Percentiles rank a stretch among this genome's conserved stretches.
These are phyloP conservation scores for Pseudogymnoascus sp. DNA, from an alignment of 2,329 filamentous ascomycete genomes.

Conservation along the genomic window DNA sequence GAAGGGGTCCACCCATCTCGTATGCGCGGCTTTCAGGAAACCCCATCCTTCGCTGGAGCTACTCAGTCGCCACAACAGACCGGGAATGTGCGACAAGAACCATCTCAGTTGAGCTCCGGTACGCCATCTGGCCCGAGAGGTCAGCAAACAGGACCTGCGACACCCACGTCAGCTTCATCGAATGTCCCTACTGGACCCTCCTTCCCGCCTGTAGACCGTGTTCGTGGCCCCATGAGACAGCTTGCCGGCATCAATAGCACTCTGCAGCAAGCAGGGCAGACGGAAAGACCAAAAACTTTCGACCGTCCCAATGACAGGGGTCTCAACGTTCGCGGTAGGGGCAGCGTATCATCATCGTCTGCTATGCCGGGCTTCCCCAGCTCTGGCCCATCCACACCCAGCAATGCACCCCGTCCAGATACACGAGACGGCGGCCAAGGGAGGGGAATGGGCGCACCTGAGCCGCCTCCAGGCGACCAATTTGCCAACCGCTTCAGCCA, in stretches of 20 bases:
- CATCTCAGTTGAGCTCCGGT: slow-evolving; percentile 20
- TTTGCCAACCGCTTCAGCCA: neutral
- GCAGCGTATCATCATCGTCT: slow-evolving; percentile 28
- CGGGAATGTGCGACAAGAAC: slow-evolving; percentile 2
- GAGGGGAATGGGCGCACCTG: slow-evolving; percentile 20
- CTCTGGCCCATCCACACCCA: slow-evolving; percentile 42
- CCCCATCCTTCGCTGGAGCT: slow-evolving; percentile 20
- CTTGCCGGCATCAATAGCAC: slow-evolving; percentile 52
- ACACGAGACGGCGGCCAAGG: slow-evolving; percentile 22
- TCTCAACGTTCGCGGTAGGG: slow-evolving; percentile 22
- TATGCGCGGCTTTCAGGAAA: slow-evolving; percentile 18
- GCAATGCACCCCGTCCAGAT: slow-evolving; percentile 36
- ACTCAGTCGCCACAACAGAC: slow-evolving; percentile 20
- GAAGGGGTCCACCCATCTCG: slow-evolving; percentile 23
- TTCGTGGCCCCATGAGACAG: slow-evolving; percentile 35
- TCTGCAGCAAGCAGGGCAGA: slow-evolving; percentile 41
- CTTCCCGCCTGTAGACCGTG: slow-evolving; percentile 19
- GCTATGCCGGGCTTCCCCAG: slow-evolving; percentile 44
- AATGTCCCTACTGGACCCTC: slow-evolving; percentile 27
- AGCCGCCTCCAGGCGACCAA: slow-evolving; percentile 12
- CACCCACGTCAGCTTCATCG: slow-evolving; percentile 20
- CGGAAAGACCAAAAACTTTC: slow-evolving; percentile 27
- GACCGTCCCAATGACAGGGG: slow-evolving; percentile 14
- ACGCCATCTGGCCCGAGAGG: slow-evolving; percentile 26
- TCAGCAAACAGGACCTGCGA: slow-evolving; percentile 19